Percentiles rank a stretch among this genome's conserved stretches.
These are phyloP conservation scores for Neonectria magnoliae DNA, from an alignment of 2,329 filamentous ascomycete genomes.

Conservation along the genomic window DNA sequence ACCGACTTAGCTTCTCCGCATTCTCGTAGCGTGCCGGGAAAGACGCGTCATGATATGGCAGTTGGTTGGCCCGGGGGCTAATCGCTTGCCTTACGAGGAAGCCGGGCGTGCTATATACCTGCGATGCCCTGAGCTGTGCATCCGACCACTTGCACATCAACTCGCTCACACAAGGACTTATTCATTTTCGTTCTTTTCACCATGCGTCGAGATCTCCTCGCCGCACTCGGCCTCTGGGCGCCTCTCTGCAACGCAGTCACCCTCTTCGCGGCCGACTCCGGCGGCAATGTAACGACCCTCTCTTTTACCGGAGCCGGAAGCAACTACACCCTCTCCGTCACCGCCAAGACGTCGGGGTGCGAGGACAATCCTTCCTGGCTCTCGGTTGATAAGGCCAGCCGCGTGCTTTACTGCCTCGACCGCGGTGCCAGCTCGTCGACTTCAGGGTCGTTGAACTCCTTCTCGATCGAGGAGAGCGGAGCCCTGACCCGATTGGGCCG, in stretches of 20 bases:
- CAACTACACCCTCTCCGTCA: conserved; percentile 19
- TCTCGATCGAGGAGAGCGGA: conserved; percentile 24
- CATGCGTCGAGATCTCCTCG: conserved; percentile 13
- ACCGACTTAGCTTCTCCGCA: not conserved
- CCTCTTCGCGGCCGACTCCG: conserved; percentile 36
- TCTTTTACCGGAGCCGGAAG: conserved; percentile 10
- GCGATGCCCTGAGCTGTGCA: not conserved
- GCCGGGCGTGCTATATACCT: not conserved
- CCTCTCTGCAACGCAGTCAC: conserved; percentile 24
- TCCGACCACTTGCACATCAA: not conserved
- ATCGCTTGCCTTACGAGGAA: not conserved
- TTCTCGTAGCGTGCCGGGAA: not conserved
- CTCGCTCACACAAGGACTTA: not conserved
- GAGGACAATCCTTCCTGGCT: conserved; percentile 33
- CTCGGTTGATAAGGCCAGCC: conserved; percentile 25
- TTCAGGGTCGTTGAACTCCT: conserved; percentile 37
- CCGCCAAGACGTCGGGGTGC: conserved; percentile 25
- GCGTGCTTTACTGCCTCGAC: conserved; percentile 37
- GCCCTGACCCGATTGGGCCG: conserved; percentile 24
- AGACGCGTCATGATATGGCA: not conserved
- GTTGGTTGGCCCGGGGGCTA: not conserved
- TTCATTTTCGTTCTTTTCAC: not conserved
- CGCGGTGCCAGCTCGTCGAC: conserved; percentile 20
- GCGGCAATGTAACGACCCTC: conserved; percentile 35
- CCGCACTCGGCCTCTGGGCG: conserved; percentile 18